Conservation (phyloP, 1,139 yeast genomes). For the Yamadazyma trypodendri region DNA sequence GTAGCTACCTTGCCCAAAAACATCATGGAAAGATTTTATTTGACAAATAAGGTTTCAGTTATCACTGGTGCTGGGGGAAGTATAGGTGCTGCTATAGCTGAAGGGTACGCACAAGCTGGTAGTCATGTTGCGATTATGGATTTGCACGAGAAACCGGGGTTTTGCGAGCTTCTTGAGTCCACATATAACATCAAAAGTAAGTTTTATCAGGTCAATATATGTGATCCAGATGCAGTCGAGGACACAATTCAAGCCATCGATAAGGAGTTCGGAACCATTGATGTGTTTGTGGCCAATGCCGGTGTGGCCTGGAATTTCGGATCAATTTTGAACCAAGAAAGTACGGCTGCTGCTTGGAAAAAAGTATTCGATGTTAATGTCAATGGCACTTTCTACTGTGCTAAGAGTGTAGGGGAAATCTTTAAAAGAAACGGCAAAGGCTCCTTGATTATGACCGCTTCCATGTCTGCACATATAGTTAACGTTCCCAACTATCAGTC, state of each 20-base stretch:
- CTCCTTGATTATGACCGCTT: slow-evolving; percentile 58
- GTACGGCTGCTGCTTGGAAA: slow-evolving; percentile 47
- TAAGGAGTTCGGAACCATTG: slow-evolving; percentile 67
- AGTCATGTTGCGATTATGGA: slow-evolving; percentile 63
- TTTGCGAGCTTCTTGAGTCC: slow-evolving; percentile 49
- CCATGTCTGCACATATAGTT: slow-evolving; percentile 57
- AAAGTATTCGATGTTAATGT: slow-evolving; percentile 51
- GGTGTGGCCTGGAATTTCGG: slow-evolving; percentile 83
- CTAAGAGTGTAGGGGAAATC: slow-evolving; percentile 50
- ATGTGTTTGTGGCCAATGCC: slow-evolving; percentile 82
- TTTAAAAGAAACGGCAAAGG: slow-evolving; percentile 48
- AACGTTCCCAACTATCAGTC: slow-evolving; percentile 55
- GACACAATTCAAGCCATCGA: slow-evolving; percentile 52
- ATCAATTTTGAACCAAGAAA: slow-evolving; percentile 41
- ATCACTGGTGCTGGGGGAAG: slow-evolving; percentile 81
- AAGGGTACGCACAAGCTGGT: slow-evolving; percentile 79
- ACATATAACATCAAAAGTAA: slow-evolving; percentile 59
- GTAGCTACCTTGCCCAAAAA: slow-evolving; percentile 20
- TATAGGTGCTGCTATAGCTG: slow-evolving; percentile 76
- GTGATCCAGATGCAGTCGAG: slow-evolving; percentile 57
- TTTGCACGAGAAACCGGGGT: slow-evolving; percentile 10
- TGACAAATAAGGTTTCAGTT: slow-evolving; percentile 74
- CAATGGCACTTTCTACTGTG: slow-evolving; percentile 58
- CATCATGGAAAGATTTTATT: slow-evolving; percentile 47
- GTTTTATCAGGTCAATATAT: slow-evolving; percentile 67